Conservation (phyloP, 108 stramenopile genomes). For the Craspedostauros australis region DNA sequence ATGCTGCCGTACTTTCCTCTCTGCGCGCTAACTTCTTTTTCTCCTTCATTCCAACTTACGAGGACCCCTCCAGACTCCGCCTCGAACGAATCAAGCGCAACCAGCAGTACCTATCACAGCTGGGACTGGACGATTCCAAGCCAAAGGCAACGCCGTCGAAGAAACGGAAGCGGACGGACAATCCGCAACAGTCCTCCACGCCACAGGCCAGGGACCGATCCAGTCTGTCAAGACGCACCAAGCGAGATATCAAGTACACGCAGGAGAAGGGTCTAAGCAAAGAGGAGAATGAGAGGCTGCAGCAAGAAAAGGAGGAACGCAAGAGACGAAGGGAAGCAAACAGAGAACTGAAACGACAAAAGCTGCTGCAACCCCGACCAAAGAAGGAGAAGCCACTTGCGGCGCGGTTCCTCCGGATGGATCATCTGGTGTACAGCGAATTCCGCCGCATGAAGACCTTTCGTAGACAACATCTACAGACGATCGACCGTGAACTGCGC, state of each 20-base stretch:
- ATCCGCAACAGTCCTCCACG: too few species aligned
- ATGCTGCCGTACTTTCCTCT: too few species aligned
- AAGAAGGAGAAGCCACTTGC: neutral
- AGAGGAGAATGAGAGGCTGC: too few species aligned
- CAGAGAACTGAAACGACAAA: too few species aligned
- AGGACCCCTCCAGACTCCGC: conserved; percentile 28
- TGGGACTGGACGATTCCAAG: conserved; percentile 57
- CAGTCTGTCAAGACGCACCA: conserved; percentile 11
- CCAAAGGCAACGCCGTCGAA: too few species aligned
- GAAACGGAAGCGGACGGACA: too few species aligned
- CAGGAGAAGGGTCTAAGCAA: too few species aligned
- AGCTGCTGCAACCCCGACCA: neutral
- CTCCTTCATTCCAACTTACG: neutral
- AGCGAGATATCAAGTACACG: conserved; percentile 4
- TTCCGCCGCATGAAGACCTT: conserved; percentile 22
- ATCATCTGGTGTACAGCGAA: conserved; percentile 27
- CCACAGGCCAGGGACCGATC: too few species aligned
- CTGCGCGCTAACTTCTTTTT: neutral
- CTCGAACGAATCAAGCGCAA: conserved; percentile 65
- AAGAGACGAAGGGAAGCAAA: too few species aligned
- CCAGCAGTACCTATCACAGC: conserved; percentile 41
- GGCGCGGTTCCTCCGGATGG: conserved; percentile 6
- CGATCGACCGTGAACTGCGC: conserved; percentile 3
- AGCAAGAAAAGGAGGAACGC: too few species aligned
- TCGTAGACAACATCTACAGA: conserved; percentile 14